Evolutionary conservation across 345 rosid genomes (phyloP), one percentile per base, ranked within the genome.

Genomic region (Populus alba): DNA sequence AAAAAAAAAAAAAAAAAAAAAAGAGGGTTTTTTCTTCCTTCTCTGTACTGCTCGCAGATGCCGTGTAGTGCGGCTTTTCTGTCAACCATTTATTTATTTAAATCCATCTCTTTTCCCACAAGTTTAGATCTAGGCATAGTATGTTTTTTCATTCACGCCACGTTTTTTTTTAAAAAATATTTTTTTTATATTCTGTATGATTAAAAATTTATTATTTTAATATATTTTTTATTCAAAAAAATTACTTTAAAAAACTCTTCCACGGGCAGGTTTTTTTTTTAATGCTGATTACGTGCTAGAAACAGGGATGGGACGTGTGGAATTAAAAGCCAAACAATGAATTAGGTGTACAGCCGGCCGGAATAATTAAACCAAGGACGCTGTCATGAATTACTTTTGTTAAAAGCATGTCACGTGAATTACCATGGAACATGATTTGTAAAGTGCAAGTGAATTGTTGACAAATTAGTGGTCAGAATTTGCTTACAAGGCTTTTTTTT

Each of bases 11-110:
- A 0, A 33, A 66, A 59, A 70, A n/a, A 1, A 6, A 61, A 27
- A 27, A 27, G 27, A 72, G 29, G 10, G 33, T 18, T 76, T 10
- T 31, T 25, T 39, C 75, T 77, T 77, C 57, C 39, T 5, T 38
- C 41, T n/a, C 33, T 38, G 7, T 73, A 63, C 75, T 39, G 65
- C 31, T 73, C 23, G 70, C 27, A 43, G 37, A 61, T 74, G 77
- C 59, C 55, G 18, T 47, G 43, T 72, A 41, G 29, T 45, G 45
- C 38, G 5, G 33, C 79, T 63, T 7, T 39, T 59, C 73, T 25
- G 47, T 55, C 62, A 25, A 65, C 66, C 71, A 59, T 39, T 37
- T 65, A 71, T 43, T 53, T 29, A 17, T 43, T 53, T 29, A 12
- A 75, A 47, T n/a, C 3, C 15, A 6, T 57, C 51, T 66, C 76